These are phyloP conservation scores for Saturnispora bothae DNA, from an alignment of 805 yeast genomes.

Conservation along the genomic window DNA sequence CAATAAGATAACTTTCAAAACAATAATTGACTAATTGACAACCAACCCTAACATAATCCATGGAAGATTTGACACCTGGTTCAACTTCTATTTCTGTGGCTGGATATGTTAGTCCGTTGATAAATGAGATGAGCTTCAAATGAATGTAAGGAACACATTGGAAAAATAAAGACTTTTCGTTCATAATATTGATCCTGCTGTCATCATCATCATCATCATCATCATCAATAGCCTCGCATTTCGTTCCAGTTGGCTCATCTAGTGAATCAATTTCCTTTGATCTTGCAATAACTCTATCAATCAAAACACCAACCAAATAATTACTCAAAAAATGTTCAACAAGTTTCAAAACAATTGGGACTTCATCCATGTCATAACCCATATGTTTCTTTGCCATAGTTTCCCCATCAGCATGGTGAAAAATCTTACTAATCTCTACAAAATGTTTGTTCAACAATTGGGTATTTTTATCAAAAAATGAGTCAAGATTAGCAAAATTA, in stretches of 20 bases:
- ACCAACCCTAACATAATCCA: conserved; percentile 24
- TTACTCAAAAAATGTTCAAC: conserved; percentile 27
- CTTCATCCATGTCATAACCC: conserved; percentile 20
- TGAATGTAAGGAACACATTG: conserved; percentile 29
- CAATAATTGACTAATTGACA: conserved; percentile 27
- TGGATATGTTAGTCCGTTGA: conserved; percentile 22
- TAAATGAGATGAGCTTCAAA: conserved; percentile 17
- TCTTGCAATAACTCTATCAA: conserved; percentile 22
- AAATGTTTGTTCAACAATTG: conserved; percentile 19
- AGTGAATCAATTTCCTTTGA: conserved; percentile 27
- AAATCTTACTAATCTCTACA: conserved; percentile 22
- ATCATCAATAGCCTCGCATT: not conserved
- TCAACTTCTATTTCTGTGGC: conserved; percentile 11
- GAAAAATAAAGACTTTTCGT: conserved; percentile 26
- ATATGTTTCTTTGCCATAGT: not conserved
- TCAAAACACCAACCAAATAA: conserved; percentile 27
- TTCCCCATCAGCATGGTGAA: conserved; percentile 5
- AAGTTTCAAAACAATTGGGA: conserved; percentile 26
- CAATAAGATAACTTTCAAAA: conserved; percentile 26
- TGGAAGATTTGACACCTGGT: conserved; percentile 9
- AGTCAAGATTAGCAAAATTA: conserved; percentile 17
- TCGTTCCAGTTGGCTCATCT: conserved; percentile 6
- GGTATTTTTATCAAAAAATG: conserved; percentile 17
- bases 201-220: conserved; percentile 4
- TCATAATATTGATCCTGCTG: conserved; percentile 23